A percentile compares a stretch with the other conserved stretches of the same genome.
These are phyloP conservation scores for Pelargonium nanum DNA, from an alignment of 345 rosid species.

Conservation along the genomic window DNA sequence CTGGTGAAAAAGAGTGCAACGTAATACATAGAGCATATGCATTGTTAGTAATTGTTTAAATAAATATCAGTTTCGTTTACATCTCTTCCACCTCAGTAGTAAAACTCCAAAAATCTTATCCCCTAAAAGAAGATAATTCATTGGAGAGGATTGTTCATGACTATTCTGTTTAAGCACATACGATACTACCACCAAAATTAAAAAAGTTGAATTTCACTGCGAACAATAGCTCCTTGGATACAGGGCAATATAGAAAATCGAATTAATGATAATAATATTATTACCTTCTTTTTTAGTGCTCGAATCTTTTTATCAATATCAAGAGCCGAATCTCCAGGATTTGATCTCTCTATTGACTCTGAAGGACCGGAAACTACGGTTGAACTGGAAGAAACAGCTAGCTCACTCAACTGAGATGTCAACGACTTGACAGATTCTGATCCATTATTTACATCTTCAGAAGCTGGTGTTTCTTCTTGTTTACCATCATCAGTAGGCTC, in stretches of 20 bases:
- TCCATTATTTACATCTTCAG: conserved; percentile 22
- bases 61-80: too few species aligned
- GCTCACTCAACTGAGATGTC: conserved; percentile 57
- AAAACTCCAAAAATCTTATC: too few species aligned
- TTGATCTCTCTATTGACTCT: conserved; percentile 25
- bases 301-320: conserved; percentile 73
- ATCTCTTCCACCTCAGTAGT: too few species aligned
- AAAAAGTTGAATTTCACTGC: not conserved
- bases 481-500: conserved; percentile 32
- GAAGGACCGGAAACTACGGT: conserved; percentile 22
- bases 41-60: too few species aligned
- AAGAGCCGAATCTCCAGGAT: conserved; percentile 32
- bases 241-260: too few species aligned
- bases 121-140: too few species aligned
- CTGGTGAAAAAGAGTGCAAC: too few species aligned
- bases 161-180: too few species aligned
- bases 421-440: conserved; percentile 38
- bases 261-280: conserved; percentile 2
- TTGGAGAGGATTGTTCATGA: too few species aligned
- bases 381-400: conserved; percentile 46
- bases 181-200: not conserved
- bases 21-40: too few species aligned
- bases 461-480: conserved; percentile 22
- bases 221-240: too few species aligned
- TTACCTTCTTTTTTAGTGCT: conserved; percentile 87